A percentile compares a stretch with the other conserved stretches of the same genome.
Evolutionary conservation across 768 basidiomycete species (phyloP).

Genomic region (Candolleomyces eurysporus): DNA sequence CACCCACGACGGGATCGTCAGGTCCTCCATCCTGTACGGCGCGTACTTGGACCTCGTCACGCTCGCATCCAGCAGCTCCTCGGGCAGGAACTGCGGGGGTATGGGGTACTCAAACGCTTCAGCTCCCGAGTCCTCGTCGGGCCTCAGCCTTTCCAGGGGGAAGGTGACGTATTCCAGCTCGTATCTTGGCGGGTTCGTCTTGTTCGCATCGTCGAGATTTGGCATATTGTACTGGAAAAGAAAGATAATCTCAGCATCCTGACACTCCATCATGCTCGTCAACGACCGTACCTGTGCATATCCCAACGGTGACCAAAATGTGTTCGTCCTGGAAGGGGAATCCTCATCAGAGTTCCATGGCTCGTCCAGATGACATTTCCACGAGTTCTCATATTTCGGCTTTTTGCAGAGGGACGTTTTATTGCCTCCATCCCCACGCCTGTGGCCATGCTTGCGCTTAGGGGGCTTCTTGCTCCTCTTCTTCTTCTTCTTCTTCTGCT

Average conservation of each 20-base stretch:
- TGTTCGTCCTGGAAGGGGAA: slow-evolving; percentile 72
- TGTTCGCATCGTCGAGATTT: slow-evolving; percentile 45
- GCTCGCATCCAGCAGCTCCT: slow-evolving; percentile 38
- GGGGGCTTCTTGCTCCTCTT: slow-evolving; percentile 19
- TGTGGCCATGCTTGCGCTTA: slow-evolving; percentile 49
- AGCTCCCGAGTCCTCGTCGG: slow-evolving; percentile 21
- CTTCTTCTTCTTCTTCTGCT: slow-evolving; percentile 15
- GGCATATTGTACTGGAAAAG: slow-evolving; percentile 63
- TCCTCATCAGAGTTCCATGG: slow-evolving; percentile 60
- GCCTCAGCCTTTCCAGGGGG: slow-evolving; percentile 39
- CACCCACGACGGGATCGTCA: slow-evolving; percentile 78
- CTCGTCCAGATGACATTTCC: slow-evolving; percentile 61
- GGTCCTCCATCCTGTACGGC: slow-evolving; percentile 71
- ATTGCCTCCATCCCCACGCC: slow-evolving; percentile 43
- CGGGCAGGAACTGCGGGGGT: slow-evolving; percentile 55
- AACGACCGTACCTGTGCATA: slow-evolving; percentile 71
- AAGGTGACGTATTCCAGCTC: slow-evolving; percentile 81
- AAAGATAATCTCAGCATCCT: slow-evolving; percentile 9
- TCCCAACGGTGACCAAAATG: slow-evolving; percentile 70
- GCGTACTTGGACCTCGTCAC: slow-evolving; percentile 49
- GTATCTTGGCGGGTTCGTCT: slow-evolving; percentile 55
- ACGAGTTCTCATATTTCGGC: slow-evolving; percentile 53
- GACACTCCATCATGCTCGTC: slow-evolving; percentile 11
- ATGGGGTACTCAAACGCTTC: slow-evolving; percentile 45
- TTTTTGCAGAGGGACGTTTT: slow-evolving; percentile 46